These are phyloP conservation scores for Penicillium sp. DNA, from an alignment of 2,329 filamentous ascomycete genomes.

Conservation along the genomic window DNA sequence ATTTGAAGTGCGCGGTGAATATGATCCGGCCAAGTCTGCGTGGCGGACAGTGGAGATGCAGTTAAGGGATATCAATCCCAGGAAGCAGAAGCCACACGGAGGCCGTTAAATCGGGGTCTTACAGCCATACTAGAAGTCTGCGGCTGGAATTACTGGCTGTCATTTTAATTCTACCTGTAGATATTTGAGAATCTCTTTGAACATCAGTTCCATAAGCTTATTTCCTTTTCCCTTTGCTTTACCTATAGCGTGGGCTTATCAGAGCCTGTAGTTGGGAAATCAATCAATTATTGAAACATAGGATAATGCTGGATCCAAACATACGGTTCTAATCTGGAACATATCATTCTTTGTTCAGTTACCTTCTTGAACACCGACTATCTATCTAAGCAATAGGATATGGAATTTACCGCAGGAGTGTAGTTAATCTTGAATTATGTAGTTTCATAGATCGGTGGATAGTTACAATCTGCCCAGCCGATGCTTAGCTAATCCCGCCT, in stretches of 20 bases:
- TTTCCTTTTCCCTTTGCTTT: too few relatives aligned
- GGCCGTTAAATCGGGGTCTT: constrained; percentile 13
- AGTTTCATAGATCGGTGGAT: background rate
- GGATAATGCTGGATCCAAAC: background rate
- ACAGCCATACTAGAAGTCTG: background rate
- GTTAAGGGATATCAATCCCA: constrained; percentile 40
- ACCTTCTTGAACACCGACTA: background rate
- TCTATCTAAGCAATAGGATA: background rate
- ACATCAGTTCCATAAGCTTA: background rate
- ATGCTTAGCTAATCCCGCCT: constrained; percentile 10
- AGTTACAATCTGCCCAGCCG: too few relatives aligned
- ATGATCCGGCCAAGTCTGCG: constrained; percentile 38
- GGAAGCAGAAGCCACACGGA: constrained; percentile 38
- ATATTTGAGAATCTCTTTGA: background rate
- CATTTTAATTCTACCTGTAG: background rate
- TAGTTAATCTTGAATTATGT: background rate
- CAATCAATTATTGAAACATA: background rate
- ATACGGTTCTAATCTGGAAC: background rate
- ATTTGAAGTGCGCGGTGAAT: constrained; percentile 45
- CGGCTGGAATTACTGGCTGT: background rate
- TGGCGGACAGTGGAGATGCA: constrained; percentile 41
- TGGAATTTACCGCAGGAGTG: background rate
- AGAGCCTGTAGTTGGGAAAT: background rate
- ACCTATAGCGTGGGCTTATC: too few relatives aligned
- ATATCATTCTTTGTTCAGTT: background rate